Evolutionary conservation across 2,329 filamentous ascomycete species (phyloP), one percentile per base, ranked within the genome.

Genomic region (Mycocentrospora acerina): DNA sequence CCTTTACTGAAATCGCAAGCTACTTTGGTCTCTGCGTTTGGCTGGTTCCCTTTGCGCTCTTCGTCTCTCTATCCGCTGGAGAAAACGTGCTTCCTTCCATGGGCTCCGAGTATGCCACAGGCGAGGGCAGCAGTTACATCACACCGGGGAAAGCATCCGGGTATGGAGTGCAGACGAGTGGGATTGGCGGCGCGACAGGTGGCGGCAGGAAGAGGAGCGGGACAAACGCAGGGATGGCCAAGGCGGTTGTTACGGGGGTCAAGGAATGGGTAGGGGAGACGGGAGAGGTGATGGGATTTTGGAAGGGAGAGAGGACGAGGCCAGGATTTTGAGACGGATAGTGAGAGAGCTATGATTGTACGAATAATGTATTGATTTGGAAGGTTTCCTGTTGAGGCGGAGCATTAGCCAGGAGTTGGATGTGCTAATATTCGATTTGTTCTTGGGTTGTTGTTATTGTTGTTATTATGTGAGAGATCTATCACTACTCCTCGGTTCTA

Each of bases 11-110:
- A 71, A 93, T 97, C 29, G 90, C 93, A 0, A 91, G 88, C 0
- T 98, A 93, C 70, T 98, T 98, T 62, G 93, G 93, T 0, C 75
- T 98, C 2, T 95, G 90, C 58, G 90, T 98, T 0, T 98, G 93
- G 93, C 77, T 98, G 1, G 88, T 97, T 1, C 93, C 93, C 0
- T 98, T 98, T 63, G 83, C 90, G 12, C 77, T 98, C 11, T 98
- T 98, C 62, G 91, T 98, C 34, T 95, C 88, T 58, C 71, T 98
- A 28, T 95, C 88, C 13, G 93, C 93, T 0, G 89, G 90, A 37
- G 93, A 98, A 62, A 97, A 97, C 62, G 88, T 97, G 3, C 72
- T 98, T 35, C 93, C 93, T 0, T 94, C 85, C 7, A 96, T 96
- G 79, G 88, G 89, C 10, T 88, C 81, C 32, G 86, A 90, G 48